A percentile compares a stretch with the other conserved stretches of the same genome.
Evolutionary conservation across 805 yeast genomes (phyloP).

Genomic region (Ogataea haglerorum): DNA sequence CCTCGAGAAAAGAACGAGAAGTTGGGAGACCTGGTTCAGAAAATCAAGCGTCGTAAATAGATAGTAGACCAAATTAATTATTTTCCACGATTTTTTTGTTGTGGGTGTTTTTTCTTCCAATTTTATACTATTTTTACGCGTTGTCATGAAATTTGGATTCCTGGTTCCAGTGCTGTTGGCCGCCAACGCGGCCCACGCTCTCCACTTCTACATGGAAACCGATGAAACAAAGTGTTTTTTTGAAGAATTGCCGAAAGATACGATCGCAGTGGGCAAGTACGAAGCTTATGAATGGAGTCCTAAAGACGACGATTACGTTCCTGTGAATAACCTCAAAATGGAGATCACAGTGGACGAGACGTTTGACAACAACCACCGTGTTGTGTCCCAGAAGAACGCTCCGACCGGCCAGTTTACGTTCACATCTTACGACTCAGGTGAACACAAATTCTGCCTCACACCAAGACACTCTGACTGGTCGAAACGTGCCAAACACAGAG

Average conservation of each 20-base stretch:
- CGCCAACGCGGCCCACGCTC: slow-evolving; percentile 35
- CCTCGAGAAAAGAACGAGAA: slow-evolving; percentile 19
- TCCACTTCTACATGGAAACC: slow-evolving; percentile 78
- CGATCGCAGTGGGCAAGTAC: slow-evolving; percentile 77
- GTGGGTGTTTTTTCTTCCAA: slow-evolving; percentile 3
- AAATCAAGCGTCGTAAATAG: slow-evolving; percentile 41
- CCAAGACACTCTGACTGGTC: slow-evolving; percentile 48
- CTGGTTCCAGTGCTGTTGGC: slow-evolving; percentile 14
- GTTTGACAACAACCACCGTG: slow-evolving; percentile 73
- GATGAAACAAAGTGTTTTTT: slow-evolving; percentile 79
- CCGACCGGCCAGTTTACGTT: slow-evolving; percentile 70
- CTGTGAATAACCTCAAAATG: slow-evolving; percentile 54
- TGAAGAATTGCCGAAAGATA: slow-evolving; percentile 72
- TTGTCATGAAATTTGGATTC: slow-evolving; percentile 18
- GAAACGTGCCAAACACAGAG: slow-evolving; percentile 50
- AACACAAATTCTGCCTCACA: slow-evolving; percentile 72
- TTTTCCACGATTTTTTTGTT: neutral
- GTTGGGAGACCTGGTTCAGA: slow-evolving; percentile 42
- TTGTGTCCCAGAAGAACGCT: slow-evolving; percentile 63
- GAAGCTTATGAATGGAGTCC: slow-evolving; percentile 63
- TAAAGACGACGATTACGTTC: slow-evolving; percentile 43
- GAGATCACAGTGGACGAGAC: slow-evolving; percentile 74
- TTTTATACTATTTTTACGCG: slow-evolving; percentile 8
- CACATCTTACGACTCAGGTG: slow-evolving; percentile 73
- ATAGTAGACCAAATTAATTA: slow-evolving; percentile 1